These are phyloP conservation scores for Fraxinus greggii DNA, from an alignment of 305 asterid genomes.

Conservation along the genomic window DNA sequence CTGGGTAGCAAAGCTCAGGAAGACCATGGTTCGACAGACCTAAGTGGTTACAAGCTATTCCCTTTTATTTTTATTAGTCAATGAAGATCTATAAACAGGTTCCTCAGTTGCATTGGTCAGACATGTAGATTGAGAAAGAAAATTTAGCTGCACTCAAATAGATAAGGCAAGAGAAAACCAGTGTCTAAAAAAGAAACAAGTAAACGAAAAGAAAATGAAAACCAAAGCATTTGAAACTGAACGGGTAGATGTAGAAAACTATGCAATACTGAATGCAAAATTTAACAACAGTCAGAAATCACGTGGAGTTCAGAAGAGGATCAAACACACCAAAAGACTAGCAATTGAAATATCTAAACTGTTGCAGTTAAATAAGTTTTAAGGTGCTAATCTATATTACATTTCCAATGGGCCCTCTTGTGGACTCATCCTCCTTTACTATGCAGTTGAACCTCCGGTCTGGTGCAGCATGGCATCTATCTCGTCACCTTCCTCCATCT, in stretches of 20 bases:
- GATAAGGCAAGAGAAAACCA: background rate
- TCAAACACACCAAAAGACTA: background rate
- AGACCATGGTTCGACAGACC: background rate
- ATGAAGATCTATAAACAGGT: background rate
- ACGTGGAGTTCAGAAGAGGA: background rate
- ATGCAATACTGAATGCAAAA: background rate
- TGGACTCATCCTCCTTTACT: background rate
- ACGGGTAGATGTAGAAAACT: background rate
- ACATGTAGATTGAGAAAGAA: background rate
- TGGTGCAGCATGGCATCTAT: constrained; percentile 16
- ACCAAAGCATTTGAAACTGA: background rate
- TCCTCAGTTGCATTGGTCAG: background rate
- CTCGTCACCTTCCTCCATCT: constrained; percentile 20
- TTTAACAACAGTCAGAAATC: background rate
- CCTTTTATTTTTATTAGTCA: background rate
- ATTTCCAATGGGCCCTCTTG: background rate
- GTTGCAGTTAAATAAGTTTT: background rate
- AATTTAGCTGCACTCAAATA: background rate
- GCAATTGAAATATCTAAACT: background rate
- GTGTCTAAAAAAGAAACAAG: background rate
- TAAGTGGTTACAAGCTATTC: background rate
- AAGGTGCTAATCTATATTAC: background rate
- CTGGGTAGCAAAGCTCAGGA: background rate
- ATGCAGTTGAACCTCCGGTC: constrained; percentile 5
- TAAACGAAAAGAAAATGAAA: background rate